A percentile compares a stretch with the other conserved stretches of the same genome.
Evolutionary conservation across 441 rosid species (phyloP).

Genomic region (Biscutella laevigata): DNA sequence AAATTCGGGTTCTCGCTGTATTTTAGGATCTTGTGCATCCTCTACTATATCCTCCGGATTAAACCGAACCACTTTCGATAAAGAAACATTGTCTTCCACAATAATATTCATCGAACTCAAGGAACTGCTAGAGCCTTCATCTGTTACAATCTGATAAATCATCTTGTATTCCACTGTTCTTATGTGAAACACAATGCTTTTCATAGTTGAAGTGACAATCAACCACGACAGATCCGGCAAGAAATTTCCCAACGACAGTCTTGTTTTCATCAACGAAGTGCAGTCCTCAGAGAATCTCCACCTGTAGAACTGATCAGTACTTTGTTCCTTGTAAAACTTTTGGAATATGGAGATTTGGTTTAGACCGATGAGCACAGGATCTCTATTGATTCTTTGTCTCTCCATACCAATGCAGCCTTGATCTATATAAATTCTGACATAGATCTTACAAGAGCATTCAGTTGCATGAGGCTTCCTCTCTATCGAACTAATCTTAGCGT

Average conservation of each 20-base stretch:
- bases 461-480: slow-evolving; percentile 64
- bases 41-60: slow-evolving; percentile 23
- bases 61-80: slow-evolving; percentile 37
- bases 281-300: slow-evolving; percentile 67
- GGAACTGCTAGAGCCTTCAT: slow-evolving; percentile 26
- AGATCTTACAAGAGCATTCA: slow-evolving; percentile 51
- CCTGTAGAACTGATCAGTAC: slow-evolving; percentile 42
- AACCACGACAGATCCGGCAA: slow-evolving; percentile 61
- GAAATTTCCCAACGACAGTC: slow-evolving; percentile 58
- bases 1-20: slow-evolving; percentile 14
- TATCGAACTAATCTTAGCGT: slow-evolving; percentile 59
- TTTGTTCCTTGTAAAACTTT: slow-evolving; percentile 40
- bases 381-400: slow-evolving; percentile 40
- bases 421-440: slow-evolving; percentile 41
- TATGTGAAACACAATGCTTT: slow-evolving; percentile 42
- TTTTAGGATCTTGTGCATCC: slow-evolving; percentile 19
- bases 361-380: slow-evolving; percentile 37
- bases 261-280: slow-evolving; percentile 37
- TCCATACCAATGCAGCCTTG: slow-evolving; percentile 55
- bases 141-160: slow-evolving; percentile 51
- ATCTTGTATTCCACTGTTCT: slow-evolving; percentile 51
- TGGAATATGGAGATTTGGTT: slow-evolving; percentile 57
- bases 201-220: slow-evolving; percentile 49
- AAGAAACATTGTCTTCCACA: slow-evolving; percentile 36
- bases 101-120: slow-evolving; percentile 40